Percentiles rank a stretch among this genome's conserved stretches.
Conservation (phyloP, 2,329 filamentous ascomycete species). For the Rhinocladiella mackenziei region DNA sequence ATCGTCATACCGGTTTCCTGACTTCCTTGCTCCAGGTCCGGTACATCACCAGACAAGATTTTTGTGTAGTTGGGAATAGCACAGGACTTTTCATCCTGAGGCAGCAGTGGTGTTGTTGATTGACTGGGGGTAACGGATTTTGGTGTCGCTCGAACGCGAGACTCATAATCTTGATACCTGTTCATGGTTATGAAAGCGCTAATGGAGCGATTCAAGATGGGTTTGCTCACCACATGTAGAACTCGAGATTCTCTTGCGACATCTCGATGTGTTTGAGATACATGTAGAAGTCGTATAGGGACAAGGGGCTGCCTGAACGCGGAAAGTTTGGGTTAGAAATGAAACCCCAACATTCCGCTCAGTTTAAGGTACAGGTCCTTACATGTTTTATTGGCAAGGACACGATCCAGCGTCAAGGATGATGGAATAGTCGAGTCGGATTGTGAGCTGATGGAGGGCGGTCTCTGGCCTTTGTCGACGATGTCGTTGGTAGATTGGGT, state of each 20-base stretch:
- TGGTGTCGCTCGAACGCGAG: conserved; percentile 8
- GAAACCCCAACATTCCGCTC: not conserved
- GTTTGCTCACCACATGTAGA: conserved; percentile 19
- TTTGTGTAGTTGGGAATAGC: not conserved
- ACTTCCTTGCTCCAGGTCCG: conserved; percentile 1
- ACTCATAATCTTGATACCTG: conserved; percentile 22
- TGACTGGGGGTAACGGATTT: not conserved
- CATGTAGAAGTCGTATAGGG: conserved; percentile 24
- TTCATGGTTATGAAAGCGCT: not conserved
- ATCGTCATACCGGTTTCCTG: conserved; percentile 10
- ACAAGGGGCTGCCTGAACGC: conserved; percentile 18
- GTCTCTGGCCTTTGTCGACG: conserved; percentile 16
- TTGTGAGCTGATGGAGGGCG: conserved; percentile 18
- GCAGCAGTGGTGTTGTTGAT: conserved; percentile 6
- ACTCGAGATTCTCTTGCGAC: conserved; percentile 22
- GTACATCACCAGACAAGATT: not conserved
- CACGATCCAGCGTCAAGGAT: conserved; percentile 15
- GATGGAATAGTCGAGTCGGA: conserved; percentile 16
- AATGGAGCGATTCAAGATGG: not conserved
- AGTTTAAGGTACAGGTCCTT: no score
- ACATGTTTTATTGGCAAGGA: conserved; percentile 24
- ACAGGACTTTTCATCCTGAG: conserved; percentile 7
- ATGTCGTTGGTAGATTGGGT: conserved; percentile 11
- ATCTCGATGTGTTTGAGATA: conserved; percentile 24
- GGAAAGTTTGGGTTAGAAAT: not conserved